Evolutionary conservation across 495 filamentous ascomycete genomes (phyloP).

Genomic region (Durotheca rogersii): DNA sequence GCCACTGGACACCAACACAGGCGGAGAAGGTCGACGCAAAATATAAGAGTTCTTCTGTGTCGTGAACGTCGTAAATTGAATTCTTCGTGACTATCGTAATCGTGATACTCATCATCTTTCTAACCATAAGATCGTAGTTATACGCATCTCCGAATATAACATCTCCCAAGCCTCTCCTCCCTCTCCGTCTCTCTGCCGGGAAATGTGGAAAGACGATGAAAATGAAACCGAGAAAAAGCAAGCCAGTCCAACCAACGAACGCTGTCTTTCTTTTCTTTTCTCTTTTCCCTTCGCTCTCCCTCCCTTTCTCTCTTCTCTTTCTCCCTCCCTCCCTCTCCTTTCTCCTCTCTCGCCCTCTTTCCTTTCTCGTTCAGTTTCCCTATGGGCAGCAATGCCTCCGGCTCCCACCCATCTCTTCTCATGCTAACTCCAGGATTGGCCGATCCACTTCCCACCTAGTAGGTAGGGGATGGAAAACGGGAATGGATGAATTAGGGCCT

Average conservation of each 20-base stretch:
- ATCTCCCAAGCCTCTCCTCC: conserved; percentile 1
- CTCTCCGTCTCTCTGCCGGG: too few species aligned
- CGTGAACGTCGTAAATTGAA: conserved; percentile 31
- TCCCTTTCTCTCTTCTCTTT: conserved; percentile 11
- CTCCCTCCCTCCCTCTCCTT: conserved; percentile 5
- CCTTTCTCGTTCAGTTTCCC: conserved; percentile 7
- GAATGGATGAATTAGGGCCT: conserved; percentile 7
- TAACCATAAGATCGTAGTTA: conserved; percentile 32
- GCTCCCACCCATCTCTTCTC: conserved; percentile 6
- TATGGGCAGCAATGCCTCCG: not conserved
- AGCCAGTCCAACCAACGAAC: too few species aligned
- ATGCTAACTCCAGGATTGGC: conserved; percentile 24
- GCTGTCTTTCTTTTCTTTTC: conserved; percentile 7
- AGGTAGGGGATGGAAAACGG: conserved; percentile 7
- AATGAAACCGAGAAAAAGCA: conserved; percentile 8
- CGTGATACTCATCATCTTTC: conserved; percentile 28
- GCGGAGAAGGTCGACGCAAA: too few species aligned
- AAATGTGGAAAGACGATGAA: too few species aligned
- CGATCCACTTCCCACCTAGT: conserved; percentile 31
- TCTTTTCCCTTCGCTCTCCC: conserved; percentile 20
- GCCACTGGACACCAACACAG: too few species aligned
- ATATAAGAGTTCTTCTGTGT: conserved; percentile 26
- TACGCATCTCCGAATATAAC: conserved; percentile 10
- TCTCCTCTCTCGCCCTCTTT: conserved; percentile 23
- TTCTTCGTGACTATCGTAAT: conserved; percentile 29